A percentile compares a stretch with the other conserved stretches of the same genome.
These are phyloP conservation scores for Trichomonas tenax DNA, from an alignment of 208 protist genomes.

Conservation along the genomic window DNA sequence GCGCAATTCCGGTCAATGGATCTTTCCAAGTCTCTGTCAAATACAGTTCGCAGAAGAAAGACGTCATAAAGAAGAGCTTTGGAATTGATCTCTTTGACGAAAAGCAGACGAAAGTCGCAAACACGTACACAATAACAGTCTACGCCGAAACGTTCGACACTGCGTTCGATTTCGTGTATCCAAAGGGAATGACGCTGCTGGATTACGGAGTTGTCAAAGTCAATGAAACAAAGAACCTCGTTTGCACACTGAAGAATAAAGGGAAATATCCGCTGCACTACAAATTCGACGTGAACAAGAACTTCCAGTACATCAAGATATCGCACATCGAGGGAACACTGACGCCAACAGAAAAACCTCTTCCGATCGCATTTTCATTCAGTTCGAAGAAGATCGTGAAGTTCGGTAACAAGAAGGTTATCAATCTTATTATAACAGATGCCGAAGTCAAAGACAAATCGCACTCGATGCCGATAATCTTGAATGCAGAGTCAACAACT, in stretches of 20 bases:
- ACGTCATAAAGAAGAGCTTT: background rate
- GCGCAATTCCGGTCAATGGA: background rate
- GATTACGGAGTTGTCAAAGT: background rate
- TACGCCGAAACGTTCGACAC: background rate
- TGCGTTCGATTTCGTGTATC: background rate
- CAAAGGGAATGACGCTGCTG: background rate
- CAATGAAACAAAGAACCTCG: background rate
- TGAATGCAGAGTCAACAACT: background rate
- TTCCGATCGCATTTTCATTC: background rate
- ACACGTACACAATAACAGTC: background rate
- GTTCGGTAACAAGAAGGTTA: background rate
- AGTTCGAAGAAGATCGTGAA: background rate
- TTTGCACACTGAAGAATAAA: background rate
- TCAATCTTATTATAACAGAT: background rate
- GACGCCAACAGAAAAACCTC: background rate
- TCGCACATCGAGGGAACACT: background rate
- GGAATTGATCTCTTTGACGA: background rate
- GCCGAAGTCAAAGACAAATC: background rate
- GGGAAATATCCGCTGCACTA: background rate
- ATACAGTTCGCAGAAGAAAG: background rate
- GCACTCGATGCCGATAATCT: background rate
- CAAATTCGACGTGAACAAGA: background rate
- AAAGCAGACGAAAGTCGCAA: background rate
- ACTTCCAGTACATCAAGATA: background rate
- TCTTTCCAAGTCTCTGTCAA: background rate